phyloP scores from a whole-genome alignment of 495 filamentous ascomycete species.

The Chaetomium cochliodes region DNA sequence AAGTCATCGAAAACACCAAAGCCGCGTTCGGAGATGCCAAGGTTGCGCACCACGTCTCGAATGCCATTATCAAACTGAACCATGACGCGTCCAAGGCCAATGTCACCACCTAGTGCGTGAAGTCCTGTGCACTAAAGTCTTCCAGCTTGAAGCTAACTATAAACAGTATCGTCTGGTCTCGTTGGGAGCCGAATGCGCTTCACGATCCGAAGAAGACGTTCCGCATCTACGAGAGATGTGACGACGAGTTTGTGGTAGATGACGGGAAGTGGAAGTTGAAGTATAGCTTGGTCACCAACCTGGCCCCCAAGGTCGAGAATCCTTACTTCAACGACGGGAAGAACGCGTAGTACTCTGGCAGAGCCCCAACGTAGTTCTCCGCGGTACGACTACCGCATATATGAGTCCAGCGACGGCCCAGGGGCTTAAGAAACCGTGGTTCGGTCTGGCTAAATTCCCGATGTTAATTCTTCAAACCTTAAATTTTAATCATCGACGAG shows the following conservation, averaged over 20 bases:
- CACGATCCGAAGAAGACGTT: conserved; percentile 12
- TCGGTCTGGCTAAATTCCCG: too few relatives aligned
- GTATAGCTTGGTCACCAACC: conserved; percentile 14
- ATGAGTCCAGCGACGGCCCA: too few relatives aligned
- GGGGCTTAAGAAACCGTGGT: too few relatives aligned
- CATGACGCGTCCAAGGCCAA: conserved; percentile 11
- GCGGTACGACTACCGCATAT: too few relatives aligned
- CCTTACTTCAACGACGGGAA: conserved; percentile 13
- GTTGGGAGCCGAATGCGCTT: conserved; percentile 13
- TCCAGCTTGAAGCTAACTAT: background rate
- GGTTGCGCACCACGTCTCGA: conserved; percentile 17
- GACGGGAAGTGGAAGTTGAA: conserved; percentile 17
- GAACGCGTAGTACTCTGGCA: background rate
- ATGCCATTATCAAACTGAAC: conserved; percentile 10
- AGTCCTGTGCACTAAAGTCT: background rate
- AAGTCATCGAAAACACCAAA: conserved; percentile 15
- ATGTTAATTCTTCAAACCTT: too few relatives aligned
- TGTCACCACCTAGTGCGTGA: conserved; percentile 16
- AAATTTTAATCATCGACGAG: too few relatives aligned
- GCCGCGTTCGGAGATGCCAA: conserved; percentile 7
- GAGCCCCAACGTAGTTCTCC: too few relatives aligned
- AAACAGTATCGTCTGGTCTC: conserved; percentile 6
- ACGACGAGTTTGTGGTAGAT: conserved; percentile 13
- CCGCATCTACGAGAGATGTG: conserved; percentile 12
- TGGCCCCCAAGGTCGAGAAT: conserved; percentile 16